Base-by-base conservation (phyloP, 148 eudicot species). In the Euryodendron excelsum region DNA sequence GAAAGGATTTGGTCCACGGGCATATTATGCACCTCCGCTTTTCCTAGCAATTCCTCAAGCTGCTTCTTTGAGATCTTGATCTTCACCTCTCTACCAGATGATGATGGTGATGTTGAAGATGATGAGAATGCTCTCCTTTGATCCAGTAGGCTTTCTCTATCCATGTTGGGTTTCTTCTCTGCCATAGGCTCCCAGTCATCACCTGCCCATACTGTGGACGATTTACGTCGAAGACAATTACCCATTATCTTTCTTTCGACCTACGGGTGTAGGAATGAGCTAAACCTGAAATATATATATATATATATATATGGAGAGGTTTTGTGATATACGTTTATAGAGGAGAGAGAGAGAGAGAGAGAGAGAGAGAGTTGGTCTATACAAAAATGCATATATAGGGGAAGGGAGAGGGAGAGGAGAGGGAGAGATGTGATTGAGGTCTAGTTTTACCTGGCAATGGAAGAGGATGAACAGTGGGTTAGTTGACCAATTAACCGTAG, bases 31-130 rank as follows among this genome's bases (percentile, higher is more conserved):
- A 27, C 28, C 28, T 79, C 58, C 23, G 18, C 56, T 10, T 25
- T 62, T 15, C 65, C 76, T 5, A 82, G 75, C 30, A 80, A 58
- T 59, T 80, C 79, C 62, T 75, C 78, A 10, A 82, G 75, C 82
- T 82, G 45, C 61, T 44, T 61, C 79, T 82, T 82, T 0, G 79
- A 74, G 0, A 82, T 82, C 82, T 69, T 82, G 75, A 82, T 75
- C 85, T 82, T 82, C 60, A 79, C 66, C 48, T 59, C 65, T 41
- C 47, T 59, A 50, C 69, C 21, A 3, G 74, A 28, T 8, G 74
- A 45, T 23, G 73, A 70, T 23, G 72, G 27, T 0, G n/a, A 41
- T 1, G 73, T 0, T 25, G 73, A 45, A 3, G 31, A 45, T 5
- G 56, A 52, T 52, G 56, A 52, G 15, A 11, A 52, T 52, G 56